These are phyloP conservation scores for Cokeromyces recurvatus DNA, from an alignment of 371 early-diverging fungal genomes.

Conservation along the genomic window DNA sequence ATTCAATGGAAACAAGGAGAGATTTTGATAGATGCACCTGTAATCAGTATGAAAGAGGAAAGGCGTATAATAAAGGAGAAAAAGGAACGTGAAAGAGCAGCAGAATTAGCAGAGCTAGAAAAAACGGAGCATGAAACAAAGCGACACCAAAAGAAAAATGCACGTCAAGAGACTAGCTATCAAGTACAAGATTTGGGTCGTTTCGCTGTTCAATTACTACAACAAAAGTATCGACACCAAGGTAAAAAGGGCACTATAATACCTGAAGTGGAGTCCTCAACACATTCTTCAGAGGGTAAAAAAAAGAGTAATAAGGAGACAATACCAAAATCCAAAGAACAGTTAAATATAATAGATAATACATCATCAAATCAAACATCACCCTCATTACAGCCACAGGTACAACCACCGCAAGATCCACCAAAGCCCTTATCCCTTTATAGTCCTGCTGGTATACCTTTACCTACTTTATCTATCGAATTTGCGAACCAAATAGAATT, in stretches of 20 bases:
- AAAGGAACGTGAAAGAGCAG: conserved; percentile 11
- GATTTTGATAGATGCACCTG: conserved; percentile 41
- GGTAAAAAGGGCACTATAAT: too few species aligned
- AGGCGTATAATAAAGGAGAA: conserved; percentile 17
- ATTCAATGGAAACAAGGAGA: conserved; percentile 52
- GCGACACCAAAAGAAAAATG: background rate
- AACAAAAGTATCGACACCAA: conserved; percentile 9
- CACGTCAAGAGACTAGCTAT: background rate
- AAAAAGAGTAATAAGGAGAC: too few species aligned
- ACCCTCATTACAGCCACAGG: background rate
- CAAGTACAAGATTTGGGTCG: conserved; percentile 5
- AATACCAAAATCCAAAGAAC: too few species aligned
- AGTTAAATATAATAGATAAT: too few species aligned
- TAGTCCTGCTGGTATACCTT: conserved; percentile 40
- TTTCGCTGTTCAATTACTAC: conserved; percentile 12
- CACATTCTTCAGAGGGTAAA: too few species aligned
- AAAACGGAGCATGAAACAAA: conserved; percentile 13
- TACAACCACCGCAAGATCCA: conserved; percentile 11
- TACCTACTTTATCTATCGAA: conserved; percentile 57
- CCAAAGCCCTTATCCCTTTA: conserved; percentile 19
- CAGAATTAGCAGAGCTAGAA: conserved; percentile 17
- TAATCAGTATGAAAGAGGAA: conserved; percentile 29
- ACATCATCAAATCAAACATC: background rate
- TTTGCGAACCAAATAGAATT: conserved; percentile 45
- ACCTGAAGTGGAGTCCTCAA: too few species aligned